Evolutionary conservation across 2,329 filamentous ascomycete genomes (phyloP).

Genomic region (Colletotrichum kahawae): DNA sequence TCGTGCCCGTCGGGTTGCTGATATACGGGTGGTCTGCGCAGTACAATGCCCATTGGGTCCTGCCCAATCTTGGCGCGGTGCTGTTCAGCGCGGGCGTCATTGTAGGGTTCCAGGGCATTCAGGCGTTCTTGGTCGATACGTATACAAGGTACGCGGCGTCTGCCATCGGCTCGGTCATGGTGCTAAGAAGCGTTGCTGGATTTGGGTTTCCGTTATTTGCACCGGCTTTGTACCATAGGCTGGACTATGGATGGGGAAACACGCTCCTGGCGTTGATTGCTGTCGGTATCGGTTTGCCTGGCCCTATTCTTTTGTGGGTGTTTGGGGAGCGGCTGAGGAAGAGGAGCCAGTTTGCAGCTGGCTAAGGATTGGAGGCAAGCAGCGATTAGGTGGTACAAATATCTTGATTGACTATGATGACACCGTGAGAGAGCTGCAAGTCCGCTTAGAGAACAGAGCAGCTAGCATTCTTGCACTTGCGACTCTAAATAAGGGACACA

Average conservation of each 20-base stretch:
- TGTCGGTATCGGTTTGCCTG: conserved; percentile 46
- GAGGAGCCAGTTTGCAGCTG: conserved; percentile 19
- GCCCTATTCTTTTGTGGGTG: conserved; percentile 48
- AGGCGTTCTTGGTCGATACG: conserved; percentile 51
- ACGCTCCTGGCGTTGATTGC: conserved; percentile 46
- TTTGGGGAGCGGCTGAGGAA: conserved; percentile 45
- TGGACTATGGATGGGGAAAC: conserved; percentile 48
- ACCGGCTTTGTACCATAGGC: conserved; percentile 45
- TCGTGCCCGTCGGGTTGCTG: conserved; percentile 48
- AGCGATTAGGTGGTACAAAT: background rate
- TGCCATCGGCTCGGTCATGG: conserved; percentile 47
- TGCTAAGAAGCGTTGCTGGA: conserved; percentile 52
- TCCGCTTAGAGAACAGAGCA: background rate
- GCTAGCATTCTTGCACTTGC: background rate
- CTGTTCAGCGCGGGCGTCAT: conserved; percentile 44
- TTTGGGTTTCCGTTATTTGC: conserved; percentile 59
- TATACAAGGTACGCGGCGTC: conserved; percentile 52
- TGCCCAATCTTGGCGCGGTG: conserved; percentile 47
- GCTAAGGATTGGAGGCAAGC: background rate
- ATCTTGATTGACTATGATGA: conserved; percentile 14
- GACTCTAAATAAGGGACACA: background rate
- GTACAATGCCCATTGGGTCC: conserved; percentile 48
- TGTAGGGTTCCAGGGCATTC: conserved; percentile 48
- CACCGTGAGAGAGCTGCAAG: background rate
- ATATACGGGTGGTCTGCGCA: conserved; percentile 53